Conservation (phyloP, 1,139 yeast genomes). For the Zygoascus hellenicus region DNA sequence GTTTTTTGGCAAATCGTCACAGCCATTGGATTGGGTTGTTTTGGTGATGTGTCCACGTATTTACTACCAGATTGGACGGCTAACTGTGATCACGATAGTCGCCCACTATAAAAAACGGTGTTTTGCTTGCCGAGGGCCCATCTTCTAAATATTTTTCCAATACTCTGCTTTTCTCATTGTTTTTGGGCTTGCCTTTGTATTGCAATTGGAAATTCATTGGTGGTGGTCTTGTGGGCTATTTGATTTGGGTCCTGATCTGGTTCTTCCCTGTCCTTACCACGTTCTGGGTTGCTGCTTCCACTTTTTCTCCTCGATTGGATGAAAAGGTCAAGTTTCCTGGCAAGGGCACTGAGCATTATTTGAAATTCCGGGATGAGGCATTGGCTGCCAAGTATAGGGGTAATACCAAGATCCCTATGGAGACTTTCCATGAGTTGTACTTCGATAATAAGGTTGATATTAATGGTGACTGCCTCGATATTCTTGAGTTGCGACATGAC, state of each 20-base stretch:
- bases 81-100: slow-evolving; percentile 19
- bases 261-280: slow-evolving; percentile 68
- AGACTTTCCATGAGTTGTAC: slow-evolving; percentile 84
- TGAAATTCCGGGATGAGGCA: slow-evolving; percentile 75
- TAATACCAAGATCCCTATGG: slow-evolving; percentile 76
- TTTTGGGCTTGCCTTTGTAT: slow-evolving; percentile 60
- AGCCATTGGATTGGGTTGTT: background rate
- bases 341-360: slow-evolving; percentile 70
- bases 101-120: slow-evolving; percentile 81
- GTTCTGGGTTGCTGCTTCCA: slow-evolving; percentile 75
- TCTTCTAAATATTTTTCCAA: slow-evolving; percentile 75
- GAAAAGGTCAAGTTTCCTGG: slow-evolving; percentile 73
- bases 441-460: slow-evolving; percentile 80
- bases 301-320: slow-evolving; percentile 75
- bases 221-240: slow-evolving; percentile 58
- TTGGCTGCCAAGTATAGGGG: slow-evolving; percentile 70
- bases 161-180: slow-evolving; percentile 44
- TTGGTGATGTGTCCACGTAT: background rate
- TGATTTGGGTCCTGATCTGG: slow-evolving; percentile 42
- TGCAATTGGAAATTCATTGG: slow-evolving; percentile 64
- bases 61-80: background rate
- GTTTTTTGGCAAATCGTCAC: too few species aligned
- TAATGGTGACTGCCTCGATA: slow-evolving; percentile 83
- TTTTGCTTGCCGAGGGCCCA: slow-evolving; percentile 89
- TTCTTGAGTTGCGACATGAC: slow-evolving; percentile 82